Base-by-base conservation (phyloP, 768 basidiomycete genomes). In the Cyathus striatus region DNA sequence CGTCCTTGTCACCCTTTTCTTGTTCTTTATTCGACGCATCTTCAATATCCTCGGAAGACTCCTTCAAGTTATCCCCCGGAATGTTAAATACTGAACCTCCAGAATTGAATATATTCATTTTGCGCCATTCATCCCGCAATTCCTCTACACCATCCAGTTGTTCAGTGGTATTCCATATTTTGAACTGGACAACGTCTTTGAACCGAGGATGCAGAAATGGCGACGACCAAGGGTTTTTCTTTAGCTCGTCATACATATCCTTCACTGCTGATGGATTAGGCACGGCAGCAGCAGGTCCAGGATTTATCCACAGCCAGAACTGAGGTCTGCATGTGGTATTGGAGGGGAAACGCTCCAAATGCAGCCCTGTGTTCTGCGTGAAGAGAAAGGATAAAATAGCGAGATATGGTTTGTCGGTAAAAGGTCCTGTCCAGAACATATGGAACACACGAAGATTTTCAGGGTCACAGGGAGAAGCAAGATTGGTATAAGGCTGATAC, bases 361-460 rank as follows among this genome's bases (percentile, higher is more conserved):
- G 83, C 20, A 99, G 71, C 12, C 86, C 90, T 13, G 87, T 78
- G 57, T 96, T 96, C 61, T 99, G 96, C 3, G 95, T 96, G 68
- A 83, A 98, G 25, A 98, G 76, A 73, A 92, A 99, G 14, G 93
- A 96, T 18, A 95, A 71, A 35, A 97, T 73, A 1, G 95, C 92
- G 46, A 92, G 79, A 72, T 99, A 98, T 2, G 96, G 96, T 62
- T 97, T 97, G 72, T 99, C 96, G 6, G 93, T 96, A 70, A 99
- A 97, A 1, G 91, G 85, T 0, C 96, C 95, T 1, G 94, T 90
- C 95, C 96, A 98, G 71, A 96, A 99, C 84, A 97, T 96, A 64
- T 99, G 96, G 72, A 95, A 98, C 23, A 97, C 65, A 25, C 88
- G 80, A 5, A 92, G 86, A 53, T 86, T 81, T 50, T 90, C 84